These are phyloP conservation scores for Xylaria castorea DNA, from an alignment of 495 filamentous ascomycete genomes.

Conservation along the genomic window DNA sequence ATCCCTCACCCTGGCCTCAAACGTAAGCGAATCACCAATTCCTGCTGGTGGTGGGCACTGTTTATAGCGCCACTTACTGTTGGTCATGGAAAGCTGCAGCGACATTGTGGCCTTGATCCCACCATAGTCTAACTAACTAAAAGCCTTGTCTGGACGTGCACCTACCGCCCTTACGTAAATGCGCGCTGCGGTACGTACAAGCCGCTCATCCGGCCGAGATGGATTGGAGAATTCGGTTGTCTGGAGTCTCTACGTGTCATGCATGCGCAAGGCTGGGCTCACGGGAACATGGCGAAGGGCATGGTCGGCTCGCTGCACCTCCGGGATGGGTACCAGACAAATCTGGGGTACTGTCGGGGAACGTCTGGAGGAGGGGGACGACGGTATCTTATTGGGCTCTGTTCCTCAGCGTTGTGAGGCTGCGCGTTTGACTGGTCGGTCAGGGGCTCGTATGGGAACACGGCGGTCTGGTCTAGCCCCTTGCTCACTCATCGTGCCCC, in stretches of 20 bases:
- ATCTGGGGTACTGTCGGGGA: conserved; percentile 24
- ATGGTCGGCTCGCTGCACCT: conserved; percentile 20
- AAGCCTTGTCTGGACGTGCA: neutral
- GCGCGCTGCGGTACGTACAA: neutral
- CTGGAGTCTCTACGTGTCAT: conserved; percentile 21
- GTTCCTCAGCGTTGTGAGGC: conserved; percentile 11
- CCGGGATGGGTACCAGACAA: conserved; percentile 12
- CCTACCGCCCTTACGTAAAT: too few species aligned
- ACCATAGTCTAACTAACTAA: neutral
- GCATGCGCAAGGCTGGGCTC: conserved; percentile 16
- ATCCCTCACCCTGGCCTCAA: neutral
- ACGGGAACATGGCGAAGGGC: conserved; percentile 17
- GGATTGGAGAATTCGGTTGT: neutral
- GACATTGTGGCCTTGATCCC: neutral
- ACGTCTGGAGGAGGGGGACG: neutral
- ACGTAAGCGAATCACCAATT: conserved; percentile 3
- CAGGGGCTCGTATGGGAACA: conserved; percentile 12
- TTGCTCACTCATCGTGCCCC: neutral
- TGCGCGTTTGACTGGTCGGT: conserved; percentile 20
- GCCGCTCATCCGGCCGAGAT: neutral
- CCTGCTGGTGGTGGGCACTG: neutral
- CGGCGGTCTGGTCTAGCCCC: conserved; percentile 11
- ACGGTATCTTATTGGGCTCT: neutral
- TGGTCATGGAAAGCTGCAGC: neutral
- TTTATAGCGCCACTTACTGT: neutral